Evolutionary conservation across 2,329 filamentous ascomycete genomes (phyloP), one percentile per base, ranked within the genome.

Genomic region (Cryphonectria naterciae): DNA sequence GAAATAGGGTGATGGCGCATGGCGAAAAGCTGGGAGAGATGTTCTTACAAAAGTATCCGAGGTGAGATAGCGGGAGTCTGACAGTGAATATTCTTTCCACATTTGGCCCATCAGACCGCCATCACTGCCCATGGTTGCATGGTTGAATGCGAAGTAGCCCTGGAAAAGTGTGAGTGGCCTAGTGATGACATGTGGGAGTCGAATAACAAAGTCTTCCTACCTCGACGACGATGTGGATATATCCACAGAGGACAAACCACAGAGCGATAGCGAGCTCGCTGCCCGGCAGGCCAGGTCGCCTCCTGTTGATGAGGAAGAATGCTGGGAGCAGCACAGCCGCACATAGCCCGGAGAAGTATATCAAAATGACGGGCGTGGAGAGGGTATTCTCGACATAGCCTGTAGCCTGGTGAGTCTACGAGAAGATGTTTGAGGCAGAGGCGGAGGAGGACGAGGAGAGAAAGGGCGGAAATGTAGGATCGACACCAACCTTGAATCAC

Each of bases 231-330:
- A 82, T 67, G 73, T 84, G 82, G 72, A 83, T 84, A 73, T 74
- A 86, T 79, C 82, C 87, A 85, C 91, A 93, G 19, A 95, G 84
- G 32, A 91, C 86, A 79, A 95, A 95, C 93, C 93, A 95, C 80
- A 93, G 80, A 32, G 91, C 87, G 5, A 87, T 87, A 17, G 86
- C 75, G 62, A 89, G 83, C 74, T 94, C 92, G 37, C 78, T 78
- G 10, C 75, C 79, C 46, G 83, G 81, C 67, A 93, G 77, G 13
- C 79, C 82, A 1, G 89, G 88, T 17, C 52, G 52, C 5, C n/a
- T 58, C 13, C 8, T 19, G 19, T 46, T 49, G 35, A 68, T 25
- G 25, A 35, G 43, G 58, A 64, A 4, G 19, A 32, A 35, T 2
- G 69, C 56, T 28, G 69, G 69, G 8, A 46, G 25, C 72, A 95